These are phyloP conservation scores for Ustilago curta DNA, from an alignment of 1,284 basidiomycete species.

Conservation along the genomic window DNA sequence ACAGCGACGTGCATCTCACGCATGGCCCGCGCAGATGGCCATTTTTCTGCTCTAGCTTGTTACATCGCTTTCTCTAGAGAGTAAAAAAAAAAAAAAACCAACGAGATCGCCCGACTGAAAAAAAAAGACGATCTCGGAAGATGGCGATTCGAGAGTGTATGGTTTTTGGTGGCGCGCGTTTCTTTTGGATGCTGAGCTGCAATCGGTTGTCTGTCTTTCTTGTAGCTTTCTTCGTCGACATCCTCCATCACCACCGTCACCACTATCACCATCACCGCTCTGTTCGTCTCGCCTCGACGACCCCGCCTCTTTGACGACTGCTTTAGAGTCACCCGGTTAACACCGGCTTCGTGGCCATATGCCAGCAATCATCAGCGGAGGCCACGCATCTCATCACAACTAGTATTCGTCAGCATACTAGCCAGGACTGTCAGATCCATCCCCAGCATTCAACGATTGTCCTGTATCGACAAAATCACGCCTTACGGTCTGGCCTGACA, in stretches of 20 bases:
- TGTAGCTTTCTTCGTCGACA: constrained; percentile 7
- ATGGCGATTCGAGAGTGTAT: constrained; percentile 31
- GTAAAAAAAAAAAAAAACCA: neutral
- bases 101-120: constrained; percentile 7
- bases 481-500: neutral
- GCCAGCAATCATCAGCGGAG: too few species aligned
- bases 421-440: too few species aligned
- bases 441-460: too few species aligned
- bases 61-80: constrained; percentile 2
- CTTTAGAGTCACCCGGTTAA: too few species aligned
- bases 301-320: neutral
- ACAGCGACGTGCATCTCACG: constrained; percentile 9
- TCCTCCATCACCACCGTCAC: constrained; percentile 6
- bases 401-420: too few species aligned
- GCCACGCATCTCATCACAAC: too few species aligned
- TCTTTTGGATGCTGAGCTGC: constrained; percentile 15
- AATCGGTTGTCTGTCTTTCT: neutral
- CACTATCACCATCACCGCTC: neutral
- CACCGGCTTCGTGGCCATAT: too few species aligned
- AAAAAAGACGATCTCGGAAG: constrained; percentile 29
- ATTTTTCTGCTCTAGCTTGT: neutral
- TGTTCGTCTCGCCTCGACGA: constrained; percentile 1
- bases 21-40: constrained; percentile 9
- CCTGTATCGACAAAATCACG: too few species aligned
- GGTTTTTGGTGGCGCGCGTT: constrained; percentile 17